Evolutionary conservation across 257 asterid species (phyloP), one percentile per base, ranked within the genome.

Genomic region (Buddleja alternifolia): DNA sequence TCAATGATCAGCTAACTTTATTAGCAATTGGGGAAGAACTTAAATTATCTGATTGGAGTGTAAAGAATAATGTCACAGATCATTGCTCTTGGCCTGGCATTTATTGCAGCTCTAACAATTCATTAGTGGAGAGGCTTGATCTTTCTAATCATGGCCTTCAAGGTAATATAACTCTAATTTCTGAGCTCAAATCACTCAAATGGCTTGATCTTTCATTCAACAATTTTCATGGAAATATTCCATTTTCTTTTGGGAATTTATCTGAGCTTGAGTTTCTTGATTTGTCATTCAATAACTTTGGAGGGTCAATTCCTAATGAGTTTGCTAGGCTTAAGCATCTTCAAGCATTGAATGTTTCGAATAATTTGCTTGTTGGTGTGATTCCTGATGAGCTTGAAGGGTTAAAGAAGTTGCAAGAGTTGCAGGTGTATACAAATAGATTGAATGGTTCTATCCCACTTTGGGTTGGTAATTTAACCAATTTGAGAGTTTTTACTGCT

Each of bases 171-270:
- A 81, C 88, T 64, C 87, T 90, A 69, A 71, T 93, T 39, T 87
- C 91, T 54, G 82, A 77, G 82, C 93, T 93, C 76, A 90, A 80
- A 79, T 83, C 86, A 21, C 83, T 93, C 73, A 90, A 81, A 41
- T 84, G 76, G 80, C 96, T 93, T 66, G 97, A 89, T 81, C 96
- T 93, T 74, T 93, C 99, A 32, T 42, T 63, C 76, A 93, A 93
- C 84, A 83, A 81, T 63, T 90, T 93, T 68, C 86, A 73, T 58
- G 96, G 96, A 67, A 32, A 68, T 15, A 93, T 93, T 32, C 96
- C 96, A 60, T 73, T 77, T 50, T 77, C 81, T 25, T 79, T 93
- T 54, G 92, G 86, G 36, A 79, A 84, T 37, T 80, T 93, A 57
- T 73, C 88, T 34, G 75, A 77, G 72, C 96, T 93, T 69, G 88